These are phyloP conservation scores for Paramecium sonneborni DNA, from an alignment of 73 alveolate species.

Conservation along the genomic window DNA sequence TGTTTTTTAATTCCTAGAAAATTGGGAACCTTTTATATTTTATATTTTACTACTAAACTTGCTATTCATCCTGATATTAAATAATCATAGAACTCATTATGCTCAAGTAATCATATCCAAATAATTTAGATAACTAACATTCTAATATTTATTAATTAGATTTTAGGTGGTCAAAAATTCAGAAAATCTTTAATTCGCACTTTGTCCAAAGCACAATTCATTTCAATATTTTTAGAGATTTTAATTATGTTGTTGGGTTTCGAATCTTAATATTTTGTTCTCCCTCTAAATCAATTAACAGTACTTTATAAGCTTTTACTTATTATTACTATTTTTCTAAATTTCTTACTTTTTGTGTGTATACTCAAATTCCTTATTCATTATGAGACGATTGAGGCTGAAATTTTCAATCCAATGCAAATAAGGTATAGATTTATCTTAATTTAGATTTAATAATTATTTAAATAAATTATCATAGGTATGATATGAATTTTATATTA, in stretches of 20 bases:
- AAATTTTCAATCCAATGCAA: not conserved
- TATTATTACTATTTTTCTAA: not conserved
- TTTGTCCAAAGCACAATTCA: not conserved
- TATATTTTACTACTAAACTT: not conserved
- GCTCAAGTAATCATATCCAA: not conserved
- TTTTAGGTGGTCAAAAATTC: not conserved
- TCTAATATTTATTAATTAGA: not conserved
- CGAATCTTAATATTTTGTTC: not conserved
- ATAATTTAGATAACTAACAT: not conserved
- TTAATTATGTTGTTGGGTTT: not conserved
- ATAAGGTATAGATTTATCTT: not conserved
- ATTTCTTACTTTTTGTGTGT: not conserved
- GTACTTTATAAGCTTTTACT: not conserved
- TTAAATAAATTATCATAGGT: not conserved
- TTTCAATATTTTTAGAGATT: not conserved
- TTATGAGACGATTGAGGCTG: slow-evolving; percentile 10
- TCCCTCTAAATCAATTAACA: not conserved
- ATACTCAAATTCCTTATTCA: not conserved
- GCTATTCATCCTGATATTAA: not conserved
- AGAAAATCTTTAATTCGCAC: not conserved
- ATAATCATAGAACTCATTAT: not conserved
- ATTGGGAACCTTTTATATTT: not conserved
- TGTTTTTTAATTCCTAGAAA: not conserved
- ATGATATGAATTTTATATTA: not conserved
- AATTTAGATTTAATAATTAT: not conserved